Base-by-base conservation (phyloP, 768 basidiomycete genomes). In the Gloeophyllum trabeum region DNA sequence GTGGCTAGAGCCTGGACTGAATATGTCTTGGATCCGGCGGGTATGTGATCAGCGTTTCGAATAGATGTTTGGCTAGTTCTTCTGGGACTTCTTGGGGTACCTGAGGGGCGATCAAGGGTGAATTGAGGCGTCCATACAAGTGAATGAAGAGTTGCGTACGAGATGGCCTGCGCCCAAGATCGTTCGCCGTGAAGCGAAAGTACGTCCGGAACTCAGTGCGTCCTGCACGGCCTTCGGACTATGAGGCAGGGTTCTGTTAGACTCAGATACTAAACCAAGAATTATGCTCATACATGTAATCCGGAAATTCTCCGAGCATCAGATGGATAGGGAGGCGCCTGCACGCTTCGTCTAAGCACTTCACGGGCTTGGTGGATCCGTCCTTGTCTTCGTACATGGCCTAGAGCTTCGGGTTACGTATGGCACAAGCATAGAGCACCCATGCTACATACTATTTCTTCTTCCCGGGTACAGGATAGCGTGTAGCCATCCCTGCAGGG, bases 341-440 rank as follows among this genome's bases (percentile, higher is more conserved):
- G 42, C 70, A 73, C 2, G 62, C 39, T 34, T 54, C 48, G 46
- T 68, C 62, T 41, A 82, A 50, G 5, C 64, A 65, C 30, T 62
- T 53, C 5, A 81, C 66, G 4, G 79, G 76, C 44, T 66, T 69
- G 10, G 63, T 65, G 2, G 73, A 61, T 2, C 79, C 80, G 4
- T 73, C 68, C 20, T 57, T 54, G 43, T 82, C 80, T 30, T 63
- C 55, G 49, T 81, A 82, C 79, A 82, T 82, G 1, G 68, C 70
- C 79, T 80, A 39, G 20, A 22, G 20, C 24, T 37, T 28, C 14
- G 4, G 38, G 44, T 34, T 44, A 24, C n/a, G 35, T 16, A 14
- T 35, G 43, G 36, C 5, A 13, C 22, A 16, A 35, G 43, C 18
- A 13, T 25, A 24, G 41, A 7, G 24, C 13, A 5, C 23, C 10